These are phyloP conservation scores for Dendrostoma leiphaemia DNA, from an alignment of 2,329 filamentous ascomycete genomes.

Conservation along the genomic window DNA sequence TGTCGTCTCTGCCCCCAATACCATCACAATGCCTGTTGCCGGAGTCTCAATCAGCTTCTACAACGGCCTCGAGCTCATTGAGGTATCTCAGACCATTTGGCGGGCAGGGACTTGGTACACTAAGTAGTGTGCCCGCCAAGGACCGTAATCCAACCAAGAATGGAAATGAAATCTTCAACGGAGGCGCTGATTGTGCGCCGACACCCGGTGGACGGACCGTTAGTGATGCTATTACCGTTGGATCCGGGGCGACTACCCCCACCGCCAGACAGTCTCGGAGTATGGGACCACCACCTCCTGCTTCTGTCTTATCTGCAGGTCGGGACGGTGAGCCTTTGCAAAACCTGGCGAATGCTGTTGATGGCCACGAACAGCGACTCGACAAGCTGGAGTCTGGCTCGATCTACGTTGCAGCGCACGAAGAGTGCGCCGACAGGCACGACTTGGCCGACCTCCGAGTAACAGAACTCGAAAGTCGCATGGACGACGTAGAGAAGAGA, in stretches of 20 bases:
- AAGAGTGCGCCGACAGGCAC: conserved; percentile 67
- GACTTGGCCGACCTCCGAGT: conserved; percentile 66
- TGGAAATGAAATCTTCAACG: conserved; percentile 25
- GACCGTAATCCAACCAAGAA: conserved; percentile 31
- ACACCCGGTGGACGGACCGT: conserved; percentile 13
- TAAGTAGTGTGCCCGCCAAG: conserved; percentile 39
- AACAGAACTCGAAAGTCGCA: conserved; percentile 64
- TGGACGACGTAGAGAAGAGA: conserved; percentile 58
- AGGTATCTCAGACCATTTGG: conserved; percentile 55
- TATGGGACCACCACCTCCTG: neutral
- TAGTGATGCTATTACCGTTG: neutral
- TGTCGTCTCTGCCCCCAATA: conserved; percentile 40
- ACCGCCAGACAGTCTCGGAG: neutral
- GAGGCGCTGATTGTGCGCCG: conserved; percentile 9
- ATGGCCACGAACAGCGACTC: conserved; percentile 62
- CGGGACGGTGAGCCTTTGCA: conserved; percentile 34
- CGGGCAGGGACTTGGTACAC: conserved; percentile 54
- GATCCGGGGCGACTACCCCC: conserved; percentile 10
- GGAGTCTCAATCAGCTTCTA: conserved; percentile 50
- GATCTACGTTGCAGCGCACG: conserved; percentile 63
- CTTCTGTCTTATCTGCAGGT: conserved; percentile 10
- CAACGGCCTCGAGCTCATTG: conserved; percentile 47
- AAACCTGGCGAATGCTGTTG: conserved; percentile 50
- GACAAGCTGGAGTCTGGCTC: conserved; percentile 69
- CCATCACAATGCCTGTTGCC: conserved; percentile 50